These are phyloP conservation scores for Sugiyamaella neomexicana DNA, from an alignment of 1,139 yeast genomes.

Conservation along the genomic window DNA sequence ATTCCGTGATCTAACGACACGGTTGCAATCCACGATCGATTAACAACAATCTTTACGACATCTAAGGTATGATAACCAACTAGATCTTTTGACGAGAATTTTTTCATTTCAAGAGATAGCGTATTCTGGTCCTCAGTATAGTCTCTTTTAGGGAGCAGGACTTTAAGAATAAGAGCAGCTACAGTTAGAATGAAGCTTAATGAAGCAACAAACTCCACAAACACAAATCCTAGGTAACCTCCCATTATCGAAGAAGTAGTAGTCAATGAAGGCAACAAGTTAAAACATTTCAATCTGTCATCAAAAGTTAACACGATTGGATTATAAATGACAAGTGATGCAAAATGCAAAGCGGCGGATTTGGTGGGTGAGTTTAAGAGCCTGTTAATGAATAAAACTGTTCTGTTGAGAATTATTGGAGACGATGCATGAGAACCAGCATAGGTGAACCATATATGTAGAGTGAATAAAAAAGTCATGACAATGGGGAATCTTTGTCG, in stretches of 20 bases:
- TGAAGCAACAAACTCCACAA: slow-evolving; percentile 46
- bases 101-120: slow-evolving; percentile 19
- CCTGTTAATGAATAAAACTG: slow-evolving; percentile 5
- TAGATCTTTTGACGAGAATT: slow-evolving; percentile 54
- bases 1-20: slow-evolving; percentile 73
- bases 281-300: slow-evolving; percentile 7
- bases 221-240: slow-evolving; percentile 12
- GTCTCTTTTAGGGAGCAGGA: slow-evolving; percentile 29
- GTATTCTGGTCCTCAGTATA: slow-evolving; percentile 15
- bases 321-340: slow-evolving; percentile 18
- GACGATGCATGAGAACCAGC: not conserved
- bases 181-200: slow-evolving; percentile 46
- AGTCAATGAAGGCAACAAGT: slow-evolving; percentile 1
- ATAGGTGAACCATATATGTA: slow-evolving; percentile 14
- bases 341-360: not conserved
- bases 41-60: slow-evolving; percentile 53
- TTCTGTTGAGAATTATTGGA: not conserved
- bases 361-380: not conserved
- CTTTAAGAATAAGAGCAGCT: slow-evolving; percentile 42
- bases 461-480: slow-evolving; percentile 3
- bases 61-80: slow-evolving; percentile 61
- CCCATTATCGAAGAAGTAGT: slow-evolving; percentile 16
- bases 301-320: slow-evolving; percentile 20
- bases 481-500: slow-evolving; percentile 18
- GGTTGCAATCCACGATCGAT: slow-evolving; percentile 61